Evolutionary conservation across 2,329 filamentous ascomycete genomes (phyloP).

Genomic region (Helotiales sp.): DNA sequence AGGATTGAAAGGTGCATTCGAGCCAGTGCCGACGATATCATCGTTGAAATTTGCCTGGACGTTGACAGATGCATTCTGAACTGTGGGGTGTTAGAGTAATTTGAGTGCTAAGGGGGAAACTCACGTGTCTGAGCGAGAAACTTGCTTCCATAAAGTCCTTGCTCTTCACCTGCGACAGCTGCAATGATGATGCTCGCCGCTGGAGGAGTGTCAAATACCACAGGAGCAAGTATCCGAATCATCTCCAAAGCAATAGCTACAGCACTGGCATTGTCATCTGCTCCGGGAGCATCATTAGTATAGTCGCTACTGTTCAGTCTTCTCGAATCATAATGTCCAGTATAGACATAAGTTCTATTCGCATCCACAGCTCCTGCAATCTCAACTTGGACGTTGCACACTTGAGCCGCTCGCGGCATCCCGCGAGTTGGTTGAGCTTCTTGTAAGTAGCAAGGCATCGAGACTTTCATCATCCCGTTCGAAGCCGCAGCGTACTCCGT

Average conservation of each 20-base stretch:
- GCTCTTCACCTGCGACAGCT: slow-evolving; percentile 58
- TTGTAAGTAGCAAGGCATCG: slow-evolving; percentile 51
- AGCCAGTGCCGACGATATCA: slow-evolving; percentile 53
- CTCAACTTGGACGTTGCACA: slow-evolving; percentile 53
- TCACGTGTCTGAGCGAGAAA: slow-evolving; percentile 53
- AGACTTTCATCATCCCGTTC: slow-evolving; percentile 50
- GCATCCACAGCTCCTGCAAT: slow-evolving; percentile 50
- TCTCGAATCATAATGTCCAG: slow-evolving; percentile 56
- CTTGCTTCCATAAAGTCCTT: slow-evolving; percentile 51
- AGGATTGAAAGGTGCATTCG: slow-evolving; percentile 44
- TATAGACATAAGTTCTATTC: slow-evolving; percentile 53
- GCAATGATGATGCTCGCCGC: slow-evolving; percentile 55
- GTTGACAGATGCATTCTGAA: slow-evolving; percentile 47
- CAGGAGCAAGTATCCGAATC: slow-evolving; percentile 42
- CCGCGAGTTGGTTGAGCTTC: slow-evolving; percentile 39
- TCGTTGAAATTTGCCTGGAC: slow-evolving; percentile 58
- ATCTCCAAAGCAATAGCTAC: slow-evolving; percentile 53
- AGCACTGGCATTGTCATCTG: slow-evolving; percentile 57
- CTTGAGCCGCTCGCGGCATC: slow-evolving; percentile 50
- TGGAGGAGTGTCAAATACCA: slow-evolving; percentile 47
- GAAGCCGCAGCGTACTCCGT: slow-evolving; percentile 45
- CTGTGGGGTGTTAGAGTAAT: slow-evolving; percentile 5
- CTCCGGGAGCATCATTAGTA: slow-evolving; percentile 53
- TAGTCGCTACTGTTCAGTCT: slow-evolving; percentile 51
- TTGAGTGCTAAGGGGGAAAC: background rate